Base-by-base conservation (phyloP, 2,329 filamentous ascomycete genomes). In the Whalleya microplaca region DNA sequence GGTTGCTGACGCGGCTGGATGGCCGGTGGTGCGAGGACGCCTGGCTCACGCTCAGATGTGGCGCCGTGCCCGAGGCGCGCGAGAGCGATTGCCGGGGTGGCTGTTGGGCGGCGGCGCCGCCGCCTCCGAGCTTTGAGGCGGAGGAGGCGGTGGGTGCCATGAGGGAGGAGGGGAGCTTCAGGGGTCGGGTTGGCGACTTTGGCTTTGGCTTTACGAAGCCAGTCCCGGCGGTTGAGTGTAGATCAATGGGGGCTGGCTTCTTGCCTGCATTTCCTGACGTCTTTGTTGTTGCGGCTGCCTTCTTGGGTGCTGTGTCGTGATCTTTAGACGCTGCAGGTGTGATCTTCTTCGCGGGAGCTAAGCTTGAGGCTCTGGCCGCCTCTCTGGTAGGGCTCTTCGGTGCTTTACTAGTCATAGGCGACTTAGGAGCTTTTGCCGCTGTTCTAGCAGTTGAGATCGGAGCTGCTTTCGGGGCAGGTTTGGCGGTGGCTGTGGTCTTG, bases 71-170 rank as follows among this genome's bases (percentile, higher is more conserved):
- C 21, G 69, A 77, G 58, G 69, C 73, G 61, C 71, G 77, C 53
- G 70, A 76, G 16, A 76, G 70, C 10, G 80, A 79, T 59, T 76
- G 75, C 42, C 75, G 70, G 2, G 70, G 61, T 10, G 66, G 63
- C 19, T n/a, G n/a, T n/a, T n/a, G n/a, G n/a, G 71, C 63, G 18
- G 63, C 55, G 32, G 64, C 47, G 40, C 12, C 69, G 67, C 59
- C 56, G 21, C 54, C 69, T n/a, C 78, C 78, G 48, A 81, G 77
- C 72, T 87, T 91, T 14, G 85, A 87, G 16, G 83, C 84, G 1
- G 85, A 92, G 0, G 89, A 81, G 21, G 88, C 84, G 2, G 89
- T 92, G 29, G 87, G 88, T 5, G 87, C 86, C 21, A 81, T 88
- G 27, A 92, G 76, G 55, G 87, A 86, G 9, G 88, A 78, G 8